Percentiles rank a stretch among this genome's conserved stretches.
These are phyloP conservation scores for Hura crepitans DNA, from an alignment of 441 rosid species.

Conservation along the genomic window DNA sequence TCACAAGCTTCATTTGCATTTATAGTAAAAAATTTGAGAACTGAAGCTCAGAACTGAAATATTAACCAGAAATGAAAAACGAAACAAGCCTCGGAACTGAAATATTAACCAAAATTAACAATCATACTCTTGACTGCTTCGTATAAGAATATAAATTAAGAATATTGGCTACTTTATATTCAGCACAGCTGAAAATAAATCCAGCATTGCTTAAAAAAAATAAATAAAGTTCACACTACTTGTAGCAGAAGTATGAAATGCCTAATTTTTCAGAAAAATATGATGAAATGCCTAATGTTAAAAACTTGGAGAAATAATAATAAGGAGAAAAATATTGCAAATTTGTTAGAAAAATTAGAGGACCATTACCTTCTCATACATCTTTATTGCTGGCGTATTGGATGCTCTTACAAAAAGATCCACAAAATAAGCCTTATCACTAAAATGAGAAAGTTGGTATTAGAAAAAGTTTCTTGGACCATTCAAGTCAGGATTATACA, in stretches of 20 bases:
- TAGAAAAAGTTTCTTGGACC: conserved; percentile 18
- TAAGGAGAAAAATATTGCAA: too few species aligned
- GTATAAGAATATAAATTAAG: not conserved
- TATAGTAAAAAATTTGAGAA: too few species aligned
- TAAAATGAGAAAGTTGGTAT: conserved; percentile 32
- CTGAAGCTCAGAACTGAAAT: not conserved
- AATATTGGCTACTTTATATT: too few species aligned
- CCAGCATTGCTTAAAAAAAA: not conserved
- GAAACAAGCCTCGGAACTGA: not conserved
- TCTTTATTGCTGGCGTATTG: conserved; percentile 88
- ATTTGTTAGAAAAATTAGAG: conserved; percentile 1
- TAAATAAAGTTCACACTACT: not conserved
- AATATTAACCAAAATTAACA: not conserved
- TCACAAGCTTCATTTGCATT: not conserved
- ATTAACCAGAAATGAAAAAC: not conserved
- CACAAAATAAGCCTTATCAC: conserved; percentile 90
- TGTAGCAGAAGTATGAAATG: not conserved
- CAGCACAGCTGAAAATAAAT: not conserved
- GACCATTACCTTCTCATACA: conserved; percentile 83
- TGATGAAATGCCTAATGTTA: conserved; percentile 11
- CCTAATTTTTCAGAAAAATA: not conserved
- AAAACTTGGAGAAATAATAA: too few species aligned
- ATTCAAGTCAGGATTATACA: not conserved
- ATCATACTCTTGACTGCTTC: not conserved
- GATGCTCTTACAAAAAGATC: conserved; percentile 97